These are phyloP conservation scores for Penicillium sp. DNA, from an alignment of 2,329 filamentous ascomycete genomes.

Conservation along the genomic window DNA sequence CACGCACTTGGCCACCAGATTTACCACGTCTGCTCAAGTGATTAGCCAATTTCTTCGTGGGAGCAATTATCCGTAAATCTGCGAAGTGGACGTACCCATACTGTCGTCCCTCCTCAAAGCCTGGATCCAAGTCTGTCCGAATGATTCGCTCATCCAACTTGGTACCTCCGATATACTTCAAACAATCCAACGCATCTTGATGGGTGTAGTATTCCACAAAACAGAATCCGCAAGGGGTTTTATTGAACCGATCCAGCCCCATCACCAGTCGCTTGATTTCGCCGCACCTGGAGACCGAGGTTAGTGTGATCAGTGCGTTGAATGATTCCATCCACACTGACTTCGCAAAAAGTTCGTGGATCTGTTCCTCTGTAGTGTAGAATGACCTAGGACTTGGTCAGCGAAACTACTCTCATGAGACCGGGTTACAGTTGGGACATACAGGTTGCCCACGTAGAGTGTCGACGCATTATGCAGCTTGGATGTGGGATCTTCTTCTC, in stretches of 20 bases:
- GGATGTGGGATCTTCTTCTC: slow-evolving; percentile 64
- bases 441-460: slow-evolving; percentile 96
- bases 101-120: slow-evolving; percentile 92
- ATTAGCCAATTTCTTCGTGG: slow-evolving; percentile 16
- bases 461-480: slow-evolving; percentile 85
- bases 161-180: slow-evolving; percentile 98
- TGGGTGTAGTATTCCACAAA: slow-evolving; percentile 99
- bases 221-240: slow-evolving; percentile 98
- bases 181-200: slow-evolving; percentile 92
- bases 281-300: slow-evolving; percentile 58
- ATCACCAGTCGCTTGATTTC: slow-evolving; percentile 98
- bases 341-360: slow-evolving; percentile 94
- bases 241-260: slow-evolving; percentile 94
- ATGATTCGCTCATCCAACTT: slow-evolving; percentile 98
- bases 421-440: slow-evolving; percentile 38
- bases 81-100: slow-evolving; percentile 66
- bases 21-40: slow-evolving; percentile 64
- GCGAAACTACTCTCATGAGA: slow-evolving; percentile 12
- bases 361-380: slow-evolving; percentile 98
- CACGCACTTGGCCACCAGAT: slow-evolving; percentile 92
- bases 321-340: slow-evolving; percentile 40
- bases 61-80: neutral
- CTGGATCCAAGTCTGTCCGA: slow-evolving; percentile 89
- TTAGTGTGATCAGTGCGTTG: slow-evolving; percentile 6
- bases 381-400: slow-evolving; percentile 64